These are phyloP conservation scores for Penicillium glabrum DNA, from an alignment of 2,329 filamentous ascomycete genomes.

Conservation along the genomic window DNA sequence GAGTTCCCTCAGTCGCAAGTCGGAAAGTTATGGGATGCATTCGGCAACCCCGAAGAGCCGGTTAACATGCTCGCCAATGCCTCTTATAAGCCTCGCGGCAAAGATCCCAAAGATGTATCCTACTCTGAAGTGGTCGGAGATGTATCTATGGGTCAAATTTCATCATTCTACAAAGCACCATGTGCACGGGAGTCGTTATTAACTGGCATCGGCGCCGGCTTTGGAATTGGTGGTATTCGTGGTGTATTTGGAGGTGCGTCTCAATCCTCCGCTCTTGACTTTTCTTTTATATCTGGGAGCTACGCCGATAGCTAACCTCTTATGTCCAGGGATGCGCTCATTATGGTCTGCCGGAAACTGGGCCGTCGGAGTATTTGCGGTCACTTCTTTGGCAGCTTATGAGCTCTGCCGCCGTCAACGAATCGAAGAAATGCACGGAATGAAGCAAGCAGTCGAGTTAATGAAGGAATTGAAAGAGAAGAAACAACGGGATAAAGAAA, in stretches of 20 bases:
- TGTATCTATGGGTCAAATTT: slow-evolving; percentile 54
- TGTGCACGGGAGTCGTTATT: slow-evolving; percentile 82
- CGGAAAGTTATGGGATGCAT: slow-evolving; percentile 49
- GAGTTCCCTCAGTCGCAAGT: slow-evolving; percentile 47
- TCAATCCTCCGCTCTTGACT: neutral
- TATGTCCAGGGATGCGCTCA: slow-evolving; percentile 47
- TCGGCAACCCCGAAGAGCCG: slow-evolving; percentile 49
- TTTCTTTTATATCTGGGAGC: neutral
- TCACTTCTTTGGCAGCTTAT: slow-evolving; percentile 70
- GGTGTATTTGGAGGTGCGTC: slow-evolving; percentile 70
- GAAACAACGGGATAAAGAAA: slow-evolving; percentile 54
- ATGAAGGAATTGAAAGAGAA: slow-evolving; percentile 72
- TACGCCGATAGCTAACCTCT: slow-evolving; percentile 2
- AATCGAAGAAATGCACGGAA: slow-evolving; percentile 72
- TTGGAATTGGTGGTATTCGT: slow-evolving; percentile 70
- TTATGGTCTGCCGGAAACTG: slow-evolving; percentile 74
- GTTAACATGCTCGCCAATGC: slow-evolving; percentile 58
- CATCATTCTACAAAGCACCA: slow-evolving; percentile 71
- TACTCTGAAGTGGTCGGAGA: slow-evolving; percentile 43
- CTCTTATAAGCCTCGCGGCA: slow-evolving; percentile 61
- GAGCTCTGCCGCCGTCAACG: slow-evolving; percentile 81
- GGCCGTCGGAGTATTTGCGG: slow-evolving; percentile 75
- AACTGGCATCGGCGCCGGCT: slow-evolving; percentile 77
- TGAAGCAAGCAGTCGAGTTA: slow-evolving; percentile 82
- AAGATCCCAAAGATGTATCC: slow-evolving; percentile 43